Evolutionary conservation across 495 filamentous ascomycete genomes (phyloP).

Genomic region (Neurospora tetraspora): DNA sequence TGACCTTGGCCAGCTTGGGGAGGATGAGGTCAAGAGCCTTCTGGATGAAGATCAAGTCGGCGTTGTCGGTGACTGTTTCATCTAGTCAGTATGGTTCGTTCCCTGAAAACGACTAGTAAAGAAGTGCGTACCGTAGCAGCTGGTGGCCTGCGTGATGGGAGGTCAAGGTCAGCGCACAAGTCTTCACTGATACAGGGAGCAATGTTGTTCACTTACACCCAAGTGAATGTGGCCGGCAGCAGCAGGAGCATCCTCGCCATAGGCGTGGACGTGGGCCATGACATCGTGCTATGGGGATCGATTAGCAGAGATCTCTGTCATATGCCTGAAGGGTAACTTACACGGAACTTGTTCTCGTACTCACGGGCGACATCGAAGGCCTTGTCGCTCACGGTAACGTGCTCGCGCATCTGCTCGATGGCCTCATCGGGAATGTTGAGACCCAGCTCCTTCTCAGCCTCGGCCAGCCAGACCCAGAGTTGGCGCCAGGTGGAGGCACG

Average conservation of each 20-base stretch:
- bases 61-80: constrained; percentile 61
- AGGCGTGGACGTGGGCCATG: constrained; percentile 48
- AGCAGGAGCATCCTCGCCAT: constrained; percentile 66
- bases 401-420: constrained; percentile 61
- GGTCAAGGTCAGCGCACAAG: background rate
- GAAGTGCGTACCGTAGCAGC: constrained; percentile 26
- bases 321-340: background rate
- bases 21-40: constrained; percentile 67
- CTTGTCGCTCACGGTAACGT: constrained; percentile 63
- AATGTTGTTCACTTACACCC: constrained; percentile 27
- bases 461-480: constrained; percentile 78
- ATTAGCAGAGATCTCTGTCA: background rate
- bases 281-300: constrained; percentile 56
- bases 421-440: constrained; percentile 59
- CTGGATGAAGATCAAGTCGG: constrained; percentile 75
- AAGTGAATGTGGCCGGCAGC: constrained; percentile 85
- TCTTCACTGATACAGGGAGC: constrained; percentile 1
- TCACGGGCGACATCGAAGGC: constrained; percentile 67
- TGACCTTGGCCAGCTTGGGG: constrained; percentile 76
- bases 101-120: background rate
- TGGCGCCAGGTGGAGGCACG: constrained; percentile 69
- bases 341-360: constrained; percentile 49
- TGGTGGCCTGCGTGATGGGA: constrained; percentile 9
- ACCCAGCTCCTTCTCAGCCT: constrained; percentile 64
- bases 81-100: background rate